Base-by-base conservation (phyloP, 495 filamentous ascomycete species). In the Penicillium goetzii region DNA sequence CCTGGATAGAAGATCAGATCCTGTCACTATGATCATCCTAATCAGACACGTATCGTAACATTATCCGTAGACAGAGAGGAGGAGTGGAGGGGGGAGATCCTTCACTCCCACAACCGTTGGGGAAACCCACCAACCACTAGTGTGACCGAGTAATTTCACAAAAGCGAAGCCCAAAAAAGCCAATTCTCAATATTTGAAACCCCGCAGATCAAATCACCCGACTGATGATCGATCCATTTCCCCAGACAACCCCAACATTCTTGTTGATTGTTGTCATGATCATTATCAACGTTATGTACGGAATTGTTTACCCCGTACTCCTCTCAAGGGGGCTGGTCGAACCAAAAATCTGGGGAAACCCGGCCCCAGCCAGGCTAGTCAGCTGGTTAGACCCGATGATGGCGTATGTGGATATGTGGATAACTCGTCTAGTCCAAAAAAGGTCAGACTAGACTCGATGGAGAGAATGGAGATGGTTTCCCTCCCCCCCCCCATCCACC, bases 271-370 rank as follows among this genome's bases (percentile, higher is more conserved):
- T 51, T 51, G 26, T 51, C 26, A 50, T 50, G 47, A 15, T 17
- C 12, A 28, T 28, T 50, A 45, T 45, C 47, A 19, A n/a, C n/a
- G 2, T 30, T 32, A 7, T 32, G n/a, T n/a, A n/a, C n/a, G n/a
- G n/a, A n/a, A 15, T 26, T 51, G 47, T 51, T 51, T 47, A 47
- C 43, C 21, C 21, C 43, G 19, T 47, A 47, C 21, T 47, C n/a
- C 9, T 47, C 9, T 40, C 36, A 40, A 47, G 21, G 43, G 43
- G 43, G 43, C 4, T 2, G 19, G 54, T 69, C 53, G 60, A 56
- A 62, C 59, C 36, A 65, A 59, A 70, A 70, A 70, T 70, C 68
- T 65, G 68, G 68, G 68, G 65, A 64, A 70, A 43, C 61, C 61
- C 56, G 56, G 32, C 57, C 36, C 25, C 52, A 26, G n/a, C n/a